phyloP scores from a whole-genome alignment of 2,329 filamentous ascomycete species.

The Peltaster fructicola region DNA sequence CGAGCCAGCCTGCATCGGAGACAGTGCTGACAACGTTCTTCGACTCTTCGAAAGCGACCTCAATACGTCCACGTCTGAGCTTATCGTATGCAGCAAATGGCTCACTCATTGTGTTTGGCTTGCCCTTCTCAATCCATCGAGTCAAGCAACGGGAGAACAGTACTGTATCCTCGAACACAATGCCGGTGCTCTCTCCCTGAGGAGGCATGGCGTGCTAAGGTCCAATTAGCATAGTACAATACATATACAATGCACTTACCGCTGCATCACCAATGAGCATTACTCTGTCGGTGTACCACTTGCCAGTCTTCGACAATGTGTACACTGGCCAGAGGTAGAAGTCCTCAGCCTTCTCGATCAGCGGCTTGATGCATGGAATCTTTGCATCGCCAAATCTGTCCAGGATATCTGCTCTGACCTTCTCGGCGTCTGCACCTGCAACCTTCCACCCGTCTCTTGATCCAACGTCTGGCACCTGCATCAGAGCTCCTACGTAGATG shows the following conservation, averaged over 20 bases:
- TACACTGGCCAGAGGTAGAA: conserved; percentile 31
- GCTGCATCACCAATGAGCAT: conserved; percentile 30
- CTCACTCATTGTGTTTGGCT: conserved; percentile 22
- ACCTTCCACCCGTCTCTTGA: conserved; percentile 30
- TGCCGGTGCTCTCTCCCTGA: conserved; percentile 33
- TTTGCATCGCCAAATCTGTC: conserved; percentile 24
- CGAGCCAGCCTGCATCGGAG: conserved; percentile 27
- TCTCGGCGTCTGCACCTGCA: conserved; percentile 25
- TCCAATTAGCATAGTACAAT: conserved; percentile 1
- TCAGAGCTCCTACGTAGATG: conserved; percentile 27
- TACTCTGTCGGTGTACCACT: conserved; percentile 26
- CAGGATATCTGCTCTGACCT: conserved; percentile 24
- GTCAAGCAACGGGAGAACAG: conserved; percentile 28
- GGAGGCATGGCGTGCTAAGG: conserved; percentile 31
- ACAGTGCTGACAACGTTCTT: conserved; percentile 28
- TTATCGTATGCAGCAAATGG: conserved; percentile 31
- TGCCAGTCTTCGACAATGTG: conserved; percentile 25
- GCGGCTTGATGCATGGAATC: conserved; percentile 19
- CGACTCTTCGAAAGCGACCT: conserved; percentile 28
- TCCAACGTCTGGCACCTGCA: conserved; percentile 26
- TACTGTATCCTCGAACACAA: conserved; percentile 36
- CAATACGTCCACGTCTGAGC: conserved; percentile 27
- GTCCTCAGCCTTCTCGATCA: conserved; percentile 26
- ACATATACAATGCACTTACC: no score
- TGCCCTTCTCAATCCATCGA: conserved; percentile 24